Base-by-base conservation (phyloP, 805 yeast species). In the Candida ulmi region DNA sequence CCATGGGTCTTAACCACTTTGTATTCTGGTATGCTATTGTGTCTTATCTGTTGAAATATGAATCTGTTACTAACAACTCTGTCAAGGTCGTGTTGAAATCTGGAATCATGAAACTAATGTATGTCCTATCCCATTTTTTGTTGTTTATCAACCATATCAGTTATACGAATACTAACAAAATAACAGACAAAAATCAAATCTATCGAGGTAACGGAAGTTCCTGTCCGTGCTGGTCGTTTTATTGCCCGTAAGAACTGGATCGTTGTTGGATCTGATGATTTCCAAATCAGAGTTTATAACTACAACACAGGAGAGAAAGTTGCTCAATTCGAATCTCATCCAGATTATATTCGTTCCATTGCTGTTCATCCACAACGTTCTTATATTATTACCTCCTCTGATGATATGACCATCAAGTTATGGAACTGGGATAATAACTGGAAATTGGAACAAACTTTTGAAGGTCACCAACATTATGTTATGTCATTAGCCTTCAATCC, bases 381-480 rank as follows among this genome's bases (percentile, higher is more conserved):
- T 18, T 85, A 84, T 54, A 73, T 93, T 37, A 71, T 93, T 53
- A 84, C 97, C 3, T 86, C 88, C 29, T 80, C 91, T 35, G 99
- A 93, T 65, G 99, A 93, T 61, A 78, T 85, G 71, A 77, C 95
- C 31, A 78, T 93, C 58, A 88, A 83, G 65, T 73, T 90, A 58
- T 93, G 98, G 98, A 90, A 93, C 63, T 93, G 99, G 99, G 99
- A 93, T 41, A 78, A 80, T 57, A 78, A 76, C 57, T 93, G 99
- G 99, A 78, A 78, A 51, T 66, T 83, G 50, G 93, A 87, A 61
- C 97, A 87, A 62, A 78, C 82, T 28, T 93, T 85, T 60, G 96
- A 87, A 64, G 98, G 99, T 43, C 99, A 93, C 63, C 87, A 80
- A 61, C 96, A 93, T 64, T 93, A 84, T 62, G 90, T 93, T 39